phyloP scores from a whole-genome alignment of 2,329 filamentous ascomycete genomes.

The Grosmannia huntii region DNA sequence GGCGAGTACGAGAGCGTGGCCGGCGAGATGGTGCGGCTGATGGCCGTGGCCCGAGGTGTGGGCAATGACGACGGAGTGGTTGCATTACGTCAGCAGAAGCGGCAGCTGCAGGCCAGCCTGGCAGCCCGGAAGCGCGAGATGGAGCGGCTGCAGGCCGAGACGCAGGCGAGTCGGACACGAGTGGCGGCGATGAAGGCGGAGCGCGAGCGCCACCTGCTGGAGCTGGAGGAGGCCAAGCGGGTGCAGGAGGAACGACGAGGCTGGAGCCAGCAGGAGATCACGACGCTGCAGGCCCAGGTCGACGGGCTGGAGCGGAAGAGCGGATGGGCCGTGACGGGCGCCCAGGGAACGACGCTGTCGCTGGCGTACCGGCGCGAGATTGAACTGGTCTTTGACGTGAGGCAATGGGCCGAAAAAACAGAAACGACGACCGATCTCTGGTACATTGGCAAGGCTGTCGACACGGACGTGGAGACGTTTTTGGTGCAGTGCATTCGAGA shows the following conservation, averaged over 20 bases:
- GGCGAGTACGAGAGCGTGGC: conserved; percentile 49
- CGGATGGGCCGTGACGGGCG: conserved; percentile 60
- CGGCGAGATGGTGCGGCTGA: conserved; percentile 52
- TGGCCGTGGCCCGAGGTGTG: conserved; percentile 59
- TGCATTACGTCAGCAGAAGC: conserved; percentile 56
- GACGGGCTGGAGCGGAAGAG: conserved; percentile 50
- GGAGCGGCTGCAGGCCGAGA: conserved; percentile 50
- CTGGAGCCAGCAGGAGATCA: conserved; percentile 75
- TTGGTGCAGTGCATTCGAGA: conserved; percentile 62
- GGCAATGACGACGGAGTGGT: conserved; percentile 70
- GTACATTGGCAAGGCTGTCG: conserved; percentile 50
- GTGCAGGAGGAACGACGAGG: conserved; percentile 79
- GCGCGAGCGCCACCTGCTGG: conserved; percentile 56
- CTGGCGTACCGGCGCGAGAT: conserved; percentile 63
- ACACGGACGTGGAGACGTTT: conserved; percentile 54
- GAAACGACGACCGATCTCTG: conserved; percentile 53
- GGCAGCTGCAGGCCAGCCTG: conserved; percentile 52
- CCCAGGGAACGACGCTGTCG: conserved; percentile 49
- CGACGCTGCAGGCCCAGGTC: conserved; percentile 57
- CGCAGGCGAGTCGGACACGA: conserved; percentile 51
- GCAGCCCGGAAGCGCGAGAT: conserved; percentile 56
- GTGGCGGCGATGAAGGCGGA: conserved; percentile 50
- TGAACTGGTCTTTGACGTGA: conserved; percentile 58
- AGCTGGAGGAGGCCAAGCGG: conserved; percentile 73
- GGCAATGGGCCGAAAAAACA: conserved; percentile 14